These are phyloP conservation scores for Hymenoscyphus occultus DNA, from an alignment of 2,329 filamentous ascomycete species.

Conservation along the genomic window DNA sequence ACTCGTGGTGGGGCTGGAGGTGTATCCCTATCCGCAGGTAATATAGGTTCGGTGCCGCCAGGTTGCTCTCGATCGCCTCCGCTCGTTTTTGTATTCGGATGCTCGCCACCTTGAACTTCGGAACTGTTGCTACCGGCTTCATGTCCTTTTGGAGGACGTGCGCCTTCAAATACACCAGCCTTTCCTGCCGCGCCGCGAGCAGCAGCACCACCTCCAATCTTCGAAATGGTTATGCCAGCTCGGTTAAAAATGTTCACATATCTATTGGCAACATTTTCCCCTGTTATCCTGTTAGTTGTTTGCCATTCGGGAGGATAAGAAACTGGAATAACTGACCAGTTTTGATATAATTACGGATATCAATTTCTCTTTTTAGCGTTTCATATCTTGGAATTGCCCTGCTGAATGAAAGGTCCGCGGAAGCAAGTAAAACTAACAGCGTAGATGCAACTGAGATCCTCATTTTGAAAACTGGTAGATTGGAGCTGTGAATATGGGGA, in stretches of 20 bases:
- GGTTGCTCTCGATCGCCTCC: background rate
- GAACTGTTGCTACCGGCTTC: background rate
- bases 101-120: background rate
- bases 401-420: background rate
- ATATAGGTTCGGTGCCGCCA: background rate
- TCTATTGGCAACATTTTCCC: background rate
- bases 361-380: background rate
- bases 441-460: background rate
- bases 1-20: background rate
- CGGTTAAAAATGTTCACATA: background rate
- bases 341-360: background rate
- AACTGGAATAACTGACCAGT: background rate
- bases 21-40: background rate
- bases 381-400: background rate
- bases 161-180: background rate
- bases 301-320: too few species aligned
- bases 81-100: background rate
- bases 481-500: background rate
- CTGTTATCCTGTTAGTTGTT: background rate
- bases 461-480: background rate
- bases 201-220: background rate
- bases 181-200: background rate
- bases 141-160: background rate
- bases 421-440: background rate
- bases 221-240: background rate